Evolutionary conservation across 2,329 filamentous ascomycete species (phyloP), one percentile per base, ranked within the genome.

Genomic region (Colletotrichum sp.): DNA sequence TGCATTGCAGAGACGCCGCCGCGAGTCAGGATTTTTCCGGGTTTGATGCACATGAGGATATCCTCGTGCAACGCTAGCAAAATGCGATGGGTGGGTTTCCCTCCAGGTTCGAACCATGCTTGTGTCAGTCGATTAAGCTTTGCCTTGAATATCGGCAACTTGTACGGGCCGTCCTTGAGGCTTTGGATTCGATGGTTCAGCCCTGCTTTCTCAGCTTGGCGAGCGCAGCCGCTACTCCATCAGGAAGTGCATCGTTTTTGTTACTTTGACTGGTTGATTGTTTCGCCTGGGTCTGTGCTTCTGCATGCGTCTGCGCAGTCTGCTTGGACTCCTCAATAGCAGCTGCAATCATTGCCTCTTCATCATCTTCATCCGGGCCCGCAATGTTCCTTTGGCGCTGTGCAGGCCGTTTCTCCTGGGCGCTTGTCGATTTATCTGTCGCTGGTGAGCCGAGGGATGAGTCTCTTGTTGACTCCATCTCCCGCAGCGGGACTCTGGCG

Each of bases 161-260:
- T 9, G 43, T 36, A 24, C n/a, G 26, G 8, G n/a, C 15, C 12
- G 28, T 72, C 24, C n/a, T 32, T 28, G 26, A 55, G 26, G 72
- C 62, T 38, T 62, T 21, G 58, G 21, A 36, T 30, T 34, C 58
- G 55, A 26, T n/a, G 55, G 21, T 43, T 79, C 74, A 83, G 30
- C 84, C 84, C 32, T 85, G 84, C 70, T 92, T 85, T 71, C 91
- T 86, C 28, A 94, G 82, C 77, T 85, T 92, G 9, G 91, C 91
- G 76, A 94, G 80, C 18, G 92, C 92, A 36, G 90, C 91, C 61
- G 91, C 91, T 62, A 94, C 84, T 3, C 92, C 91, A 61, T 88
- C 90, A 75, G 88, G 88, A 7, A 93, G 83, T 36, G 87, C 83
- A 7, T 89, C 86, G 43, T 85, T 83, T 76, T 82, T 83, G 55